A percentile compares a stretch with the other conserved stretches of the same genome.
Evolutionary conservation across 371 early-diverging fungal species (phyloP).

Genomic region (Mucor ambiguus): DNA sequence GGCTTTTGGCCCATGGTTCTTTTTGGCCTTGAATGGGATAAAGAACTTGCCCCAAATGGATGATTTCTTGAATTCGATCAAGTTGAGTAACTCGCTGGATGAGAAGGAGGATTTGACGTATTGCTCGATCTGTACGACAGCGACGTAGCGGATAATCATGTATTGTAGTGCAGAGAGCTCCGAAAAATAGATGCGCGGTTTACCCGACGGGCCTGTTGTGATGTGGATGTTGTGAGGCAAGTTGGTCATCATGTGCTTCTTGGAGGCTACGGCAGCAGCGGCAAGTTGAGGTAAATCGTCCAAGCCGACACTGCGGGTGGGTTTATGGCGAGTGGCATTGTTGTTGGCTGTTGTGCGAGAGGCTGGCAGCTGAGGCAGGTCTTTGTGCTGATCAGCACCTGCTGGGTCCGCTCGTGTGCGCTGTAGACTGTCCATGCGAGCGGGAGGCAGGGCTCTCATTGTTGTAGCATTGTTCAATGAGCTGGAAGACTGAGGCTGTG

Average conservation of each 20-base stretch:
- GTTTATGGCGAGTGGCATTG: conserved; percentile 17
- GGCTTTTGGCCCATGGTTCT: conserved; percentile 31
- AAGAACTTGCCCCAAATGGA: conserved; percentile 79
- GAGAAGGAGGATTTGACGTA: conserved; percentile 68
- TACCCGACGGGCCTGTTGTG: conserved; percentile 15
- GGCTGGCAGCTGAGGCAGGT: conserved; percentile 28
- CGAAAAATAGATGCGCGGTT: conserved; percentile 59
- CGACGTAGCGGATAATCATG: conserved; percentile 86
- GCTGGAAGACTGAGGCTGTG: neutral
- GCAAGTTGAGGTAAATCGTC: conserved; percentile 39
- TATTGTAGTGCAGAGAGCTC: conserved; percentile 86
- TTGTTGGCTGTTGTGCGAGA: neutral
- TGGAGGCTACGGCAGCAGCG: conserved; percentile 25
- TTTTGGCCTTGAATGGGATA: conserved; percentile 57
- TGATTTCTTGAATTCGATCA: conserved; percentile 72
- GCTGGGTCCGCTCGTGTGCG: neutral
- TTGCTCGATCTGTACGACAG: conserved; percentile 76
- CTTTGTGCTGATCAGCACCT: conserved; percentile 30
- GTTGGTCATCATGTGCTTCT: neutral
- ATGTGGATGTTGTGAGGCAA: conserved; percentile 14
- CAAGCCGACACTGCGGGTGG: conserved; percentile 29
- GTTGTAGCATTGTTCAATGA: neutral
- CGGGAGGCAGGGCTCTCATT: conserved; percentile 11
- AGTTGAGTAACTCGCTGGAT: conserved; percentile 66
- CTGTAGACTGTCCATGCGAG: conserved; percentile 39